A percentile compares a stretch with the other conserved stretches of the same genome.
These are phyloP conservation scores for Yueomyces sp. DNA, from an alignment of 805 yeast species.

Conservation along the genomic window DNA sequence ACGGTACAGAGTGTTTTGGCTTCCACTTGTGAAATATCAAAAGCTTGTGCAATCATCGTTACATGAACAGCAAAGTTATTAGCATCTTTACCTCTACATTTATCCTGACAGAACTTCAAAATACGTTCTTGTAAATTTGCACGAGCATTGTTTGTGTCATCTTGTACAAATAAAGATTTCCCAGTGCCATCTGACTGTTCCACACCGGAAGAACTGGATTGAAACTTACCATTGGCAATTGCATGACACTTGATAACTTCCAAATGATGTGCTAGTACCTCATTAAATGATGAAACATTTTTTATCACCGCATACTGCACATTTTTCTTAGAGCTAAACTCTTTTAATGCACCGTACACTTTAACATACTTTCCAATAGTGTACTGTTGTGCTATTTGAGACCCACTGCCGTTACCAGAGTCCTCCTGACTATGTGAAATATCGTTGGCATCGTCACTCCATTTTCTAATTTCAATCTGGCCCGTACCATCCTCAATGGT, in stretches of 20 bases:
- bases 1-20: conserved; percentile 37
- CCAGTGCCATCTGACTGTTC: conserved; percentile 15
- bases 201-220: conserved; percentile 6
- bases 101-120: conserved; percentile 36
- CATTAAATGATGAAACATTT: conserved; percentile 49
- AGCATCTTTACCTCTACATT: conserved; percentile 36
- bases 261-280: conserved; percentile 53
- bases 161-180: conserved; percentile 32
- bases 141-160: conserved; percentile 22
- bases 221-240: conserved; percentile 36
- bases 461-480: conserved; percentile 45
- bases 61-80: conserved; percentile 58
- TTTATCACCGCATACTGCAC: conserved; percentile 51
- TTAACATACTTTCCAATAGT: conserved; percentile 45
- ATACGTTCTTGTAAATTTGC: conserved; percentile 30
- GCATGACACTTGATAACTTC: conserved; percentile 48
- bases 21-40: conserved; percentile 36
- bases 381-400: conserved; percentile 24
- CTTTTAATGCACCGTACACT: conserved; percentile 42
- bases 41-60: conserved; percentile 42
- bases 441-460: conserved; percentile 36
- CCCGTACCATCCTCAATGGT: conserved; percentile 77
- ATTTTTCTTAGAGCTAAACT: conserved; percentile 49
- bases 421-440: conserved; percentile 21
- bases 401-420: conserved; percentile 10